A percentile compares a stretch with the other conserved stretches of the same genome.
phyloP scores from a whole-genome alignment of 306 rosid genomes.

The Trifolium fragiferum region DNA sequence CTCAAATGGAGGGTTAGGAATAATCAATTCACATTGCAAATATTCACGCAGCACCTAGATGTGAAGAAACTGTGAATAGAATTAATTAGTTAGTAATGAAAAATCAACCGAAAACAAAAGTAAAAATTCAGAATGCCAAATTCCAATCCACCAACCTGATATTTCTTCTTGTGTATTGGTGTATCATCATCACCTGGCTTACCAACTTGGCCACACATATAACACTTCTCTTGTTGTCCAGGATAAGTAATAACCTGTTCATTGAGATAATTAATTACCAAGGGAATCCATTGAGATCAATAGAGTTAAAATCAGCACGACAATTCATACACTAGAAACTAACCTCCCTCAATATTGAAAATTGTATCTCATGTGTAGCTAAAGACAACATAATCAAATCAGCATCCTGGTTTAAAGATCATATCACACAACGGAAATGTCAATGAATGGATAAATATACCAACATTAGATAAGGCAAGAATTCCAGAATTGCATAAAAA shows the following conservation, averaged over 20 bases:
- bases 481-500: conserved; percentile 35
- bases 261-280: conserved; percentile 33
- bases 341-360: conserved; percentile 96
- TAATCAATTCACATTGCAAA: conserved; percentile 79
- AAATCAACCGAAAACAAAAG: conserved; percentile 28
- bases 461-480: conserved; percentile 22
- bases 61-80: conserved; percentile 70
- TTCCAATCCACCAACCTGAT: conserved; percentile 71
- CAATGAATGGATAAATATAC: neutral
- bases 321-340: conserved; percentile 44
- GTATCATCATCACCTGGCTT: conserved; percentile 69
- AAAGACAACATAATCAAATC: conserved; percentile 93
- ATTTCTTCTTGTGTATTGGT: conserved; percentile 91
- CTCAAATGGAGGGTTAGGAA: conserved; percentile 78
- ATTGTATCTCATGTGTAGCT: conserved; percentile 96
- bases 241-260: conserved; percentile 82
- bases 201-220: conserved; percentile 84
- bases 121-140: conserved; percentile 39
- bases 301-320: conserved; percentile 34
- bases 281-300: conserved; percentile 44
- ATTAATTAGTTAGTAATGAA: conserved; percentile 34
- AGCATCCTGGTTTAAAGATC: conserved; percentile 74
- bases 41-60: conserved; percentile 91
- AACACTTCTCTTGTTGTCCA: conserved; percentile 94
- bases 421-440: conserved; percentile 19